Evolutionary conservation across 1,139 yeast genomes (phyloP).

Genomic region (Sugiyamaella sp.): DNA sequence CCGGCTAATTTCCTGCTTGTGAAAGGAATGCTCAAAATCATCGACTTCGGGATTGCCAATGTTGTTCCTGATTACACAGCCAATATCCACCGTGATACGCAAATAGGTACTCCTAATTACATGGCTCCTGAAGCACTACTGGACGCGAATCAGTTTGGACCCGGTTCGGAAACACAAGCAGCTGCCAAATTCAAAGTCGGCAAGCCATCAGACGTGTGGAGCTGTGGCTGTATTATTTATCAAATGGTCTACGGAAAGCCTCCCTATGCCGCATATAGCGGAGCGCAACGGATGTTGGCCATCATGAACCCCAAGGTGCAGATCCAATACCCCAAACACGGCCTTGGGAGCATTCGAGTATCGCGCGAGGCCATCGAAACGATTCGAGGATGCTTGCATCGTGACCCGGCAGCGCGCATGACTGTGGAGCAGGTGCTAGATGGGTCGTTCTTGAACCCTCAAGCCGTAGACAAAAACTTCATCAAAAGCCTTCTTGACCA

Average conservation of each 20-base stretch:
- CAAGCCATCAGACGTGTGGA: conserved; percentile 96
- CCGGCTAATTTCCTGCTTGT: conserved; percentile 95
- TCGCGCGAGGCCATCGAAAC: conserved; percentile 72
- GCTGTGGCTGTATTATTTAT: conserved; percentile 93
- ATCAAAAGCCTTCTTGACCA: conserved; percentile 72
- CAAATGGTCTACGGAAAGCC: conserved; percentile 95
- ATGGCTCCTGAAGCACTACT: conserved; percentile 97
- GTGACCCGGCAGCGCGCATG: conserved; percentile 73
- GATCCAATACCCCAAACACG: conserved; percentile 66
- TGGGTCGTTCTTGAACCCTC: conserved; percentile 69
- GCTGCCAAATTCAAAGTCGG: conserved; percentile 69
- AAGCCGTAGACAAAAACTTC: conserved; percentile 67
- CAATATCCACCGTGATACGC: conserved; percentile 86
- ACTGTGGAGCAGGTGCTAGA: conserved; percentile 66
- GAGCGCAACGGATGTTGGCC: conserved; percentile 79
- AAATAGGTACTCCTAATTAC: conserved; percentile 93
- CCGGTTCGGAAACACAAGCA: conserved; percentile 29
- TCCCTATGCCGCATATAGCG: conserved; percentile 82
- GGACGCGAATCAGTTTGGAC: conserved; percentile 52
- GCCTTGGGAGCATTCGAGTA: conserved; percentile 64
- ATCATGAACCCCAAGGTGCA: conserved; percentile 85
- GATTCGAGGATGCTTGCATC: conserved; percentile 68
- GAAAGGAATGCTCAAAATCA: conserved; percentile 79
- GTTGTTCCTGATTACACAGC: conserved; percentile 92
- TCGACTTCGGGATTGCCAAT: conserved; percentile 96